Evolutionary conservation across 2,329 filamentous ascomycete species (phyloP).

Genomic region (Calonectria ilicicola): DNA sequence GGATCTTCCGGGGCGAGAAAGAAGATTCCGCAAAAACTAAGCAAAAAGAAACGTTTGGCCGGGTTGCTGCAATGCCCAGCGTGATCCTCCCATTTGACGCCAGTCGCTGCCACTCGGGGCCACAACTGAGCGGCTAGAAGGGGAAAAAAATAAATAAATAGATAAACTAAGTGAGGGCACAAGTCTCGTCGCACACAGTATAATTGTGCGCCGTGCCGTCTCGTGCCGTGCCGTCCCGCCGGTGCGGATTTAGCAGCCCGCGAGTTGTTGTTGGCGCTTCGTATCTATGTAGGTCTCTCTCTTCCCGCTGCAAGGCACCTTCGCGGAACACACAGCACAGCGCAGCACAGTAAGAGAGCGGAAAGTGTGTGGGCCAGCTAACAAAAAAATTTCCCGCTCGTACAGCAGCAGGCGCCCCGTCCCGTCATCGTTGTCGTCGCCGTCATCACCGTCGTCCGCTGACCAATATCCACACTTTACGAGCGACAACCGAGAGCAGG

Average conservation of each 20-base stretch:
- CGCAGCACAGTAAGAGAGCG: too few species aligned
- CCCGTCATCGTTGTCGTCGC: too few species aligned
- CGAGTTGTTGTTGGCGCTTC: neutral
- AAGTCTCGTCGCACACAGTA: neutral
- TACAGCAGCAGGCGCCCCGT: too few species aligned
- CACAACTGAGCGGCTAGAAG: neutral
- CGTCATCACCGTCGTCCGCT: too few species aligned
- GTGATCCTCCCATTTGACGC: neutral
- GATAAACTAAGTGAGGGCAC: too few species aligned
- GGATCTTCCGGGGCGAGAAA: neutral
- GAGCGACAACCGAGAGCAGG: neutral
- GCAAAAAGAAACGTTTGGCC: neutral
- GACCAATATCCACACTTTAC: neutral
- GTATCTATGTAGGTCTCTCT: too few species aligned
- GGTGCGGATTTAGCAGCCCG: neutral
- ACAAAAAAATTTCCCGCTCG: too few species aligned
- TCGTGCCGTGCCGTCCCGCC: constrained; percentile 2
- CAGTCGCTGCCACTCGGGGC: neutral
- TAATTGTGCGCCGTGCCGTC: neutral
- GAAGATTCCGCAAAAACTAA: neutral
- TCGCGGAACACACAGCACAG: too few species aligned
- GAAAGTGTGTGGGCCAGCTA: too few species aligned
- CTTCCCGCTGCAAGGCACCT: too few species aligned
- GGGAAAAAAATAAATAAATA: neutral
- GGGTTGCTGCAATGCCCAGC: neutral